Evolutionary conservation across 2,329 filamentous ascomycete genomes (phyloP).

Genomic region (Trichophyton mentagrophytes): DNA sequence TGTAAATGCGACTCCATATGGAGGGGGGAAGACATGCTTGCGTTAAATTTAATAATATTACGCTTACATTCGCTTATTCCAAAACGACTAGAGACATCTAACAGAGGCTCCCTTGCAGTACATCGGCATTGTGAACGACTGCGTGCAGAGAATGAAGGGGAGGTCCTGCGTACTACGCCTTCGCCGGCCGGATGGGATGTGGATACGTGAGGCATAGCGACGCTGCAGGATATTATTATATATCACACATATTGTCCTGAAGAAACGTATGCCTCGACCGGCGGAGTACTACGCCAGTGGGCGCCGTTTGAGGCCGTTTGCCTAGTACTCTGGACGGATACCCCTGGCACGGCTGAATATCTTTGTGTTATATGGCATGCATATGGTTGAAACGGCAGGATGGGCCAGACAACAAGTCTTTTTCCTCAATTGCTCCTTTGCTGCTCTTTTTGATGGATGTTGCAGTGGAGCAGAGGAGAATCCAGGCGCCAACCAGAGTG

Average conservation of each 20-base stretch:
- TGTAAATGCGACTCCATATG: neutral
- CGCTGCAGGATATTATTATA: slow-evolving; percentile 1
- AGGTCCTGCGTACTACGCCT: neutral
- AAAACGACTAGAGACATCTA: neutral
- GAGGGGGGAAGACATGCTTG: neutral
- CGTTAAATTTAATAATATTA: neutral
- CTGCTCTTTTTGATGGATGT: neutral
- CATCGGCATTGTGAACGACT: neutral
- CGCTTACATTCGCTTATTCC: neutral
- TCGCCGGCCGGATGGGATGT: neutral
- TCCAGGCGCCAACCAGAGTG: neutral
- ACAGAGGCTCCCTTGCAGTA: neutral
- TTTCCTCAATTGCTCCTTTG: neutral
- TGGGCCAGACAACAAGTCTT: neutral
- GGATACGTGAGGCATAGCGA: neutral
- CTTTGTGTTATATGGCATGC: neutral
- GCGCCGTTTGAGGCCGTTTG: neutral
- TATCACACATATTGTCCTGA: neutral
- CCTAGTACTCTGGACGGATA: neutral
- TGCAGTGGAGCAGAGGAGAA: neutral
- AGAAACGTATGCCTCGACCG: neutral
- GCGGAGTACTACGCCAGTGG: neutral
- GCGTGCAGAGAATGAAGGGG: neutral
- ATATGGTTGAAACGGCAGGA: neutral
- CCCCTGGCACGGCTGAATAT: neutral